Evolutionary conservation across 805 yeast genomes (phyloP), one percentile per base, ranked within the genome.

Genomic region (Metschnikowia anglica): DNA sequence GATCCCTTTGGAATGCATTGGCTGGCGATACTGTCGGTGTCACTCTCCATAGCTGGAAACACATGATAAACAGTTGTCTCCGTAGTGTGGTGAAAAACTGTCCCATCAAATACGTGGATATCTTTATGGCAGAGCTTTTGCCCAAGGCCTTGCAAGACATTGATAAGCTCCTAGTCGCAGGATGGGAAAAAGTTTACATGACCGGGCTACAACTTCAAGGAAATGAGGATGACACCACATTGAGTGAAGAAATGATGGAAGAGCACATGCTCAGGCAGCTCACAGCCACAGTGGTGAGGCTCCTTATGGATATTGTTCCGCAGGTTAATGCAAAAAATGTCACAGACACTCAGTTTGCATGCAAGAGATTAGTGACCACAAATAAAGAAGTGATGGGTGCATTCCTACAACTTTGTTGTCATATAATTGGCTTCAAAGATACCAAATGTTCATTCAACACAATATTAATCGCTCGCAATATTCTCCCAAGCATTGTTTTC

Each of bases 221-320:
- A 0, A 74, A 76, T 32, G 80, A 77, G 32, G 83, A 81, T 47
- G 96, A 89, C 54, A 90, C 82, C 39, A 87, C 88, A 18, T 72
- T 91, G 56, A 83, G 93, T n/a, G 97, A 90, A 53, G 99, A 93
- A 59, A 93, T 93, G 95, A 84, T 93, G 86, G 97, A 91, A 53
- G 99, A 93, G 60, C 96, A 91, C 62, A 76, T 91, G 72, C 69
- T 91, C 46, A 74, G 99, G 53, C 98, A 93, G 61, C 75, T 93
- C 29, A 90, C 98, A 0, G 95, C 95, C 2, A 90, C 95, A 3
- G 88, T 88, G 9, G 96, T 85, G 41, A 72, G 97, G 46, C 73
- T 90, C 57, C 65, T 93, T 49, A 87, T 90, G 63, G 98, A 91
- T 59, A 72, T 89, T 37, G 85, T 86, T 24, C 95, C 96, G 2